Base-by-base conservation (phyloP, 257 asterid species). In the Nicotiana tomentosiformis region DNA sequence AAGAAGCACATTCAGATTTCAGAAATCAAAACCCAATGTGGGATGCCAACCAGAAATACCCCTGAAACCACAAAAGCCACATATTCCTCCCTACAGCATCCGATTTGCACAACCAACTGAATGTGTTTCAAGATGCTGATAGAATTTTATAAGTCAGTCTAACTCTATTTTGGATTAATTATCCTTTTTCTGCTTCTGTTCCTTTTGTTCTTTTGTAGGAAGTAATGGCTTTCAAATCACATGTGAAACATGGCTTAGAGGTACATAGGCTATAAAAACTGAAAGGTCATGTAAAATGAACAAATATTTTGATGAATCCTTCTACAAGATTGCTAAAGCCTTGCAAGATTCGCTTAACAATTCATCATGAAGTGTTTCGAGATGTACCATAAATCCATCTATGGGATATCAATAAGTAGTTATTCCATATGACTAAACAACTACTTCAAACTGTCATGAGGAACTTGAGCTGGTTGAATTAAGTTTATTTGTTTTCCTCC, bases 1-100 rank as follows among this genome's bases (percentile, higher is more conserved):
- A 61, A 79, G 39, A 79, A 61, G 37, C 23, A 49, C 23, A 72
- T 26, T 74, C 80, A 74, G 62, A 49, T 74, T 74, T 15, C 80
- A 1, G 43, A 74, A 20, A 49, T 26, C 16, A 49, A 23, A 74
- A 29, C 62, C 23, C 62, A 74, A 14, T 26, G 39, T 14, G 43
- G 33, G 80, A 74, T 46, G 43, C 43, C 26, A 26, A 26, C 43
- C 39, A 74, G 62, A 49, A 74, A 74, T 49, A 49, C 2, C 79
- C 62, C 39, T 46, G 79, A 49, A 49, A 74, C 35, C 80, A 26
- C 80, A 74, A 14, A 49, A 69, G 23, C 39, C 61, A 49, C 39
- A 7, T 49, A 49, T 33, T 74, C 80, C 80, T 49, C 80, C 62
- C 16, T 49, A 74, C 7, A 12, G 39, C 39, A 23, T 74, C 23